Evolutionary conservation across 176 grass and related monocot genomes (phyloP).

Genomic region (Leersia perrieri): DNA sequence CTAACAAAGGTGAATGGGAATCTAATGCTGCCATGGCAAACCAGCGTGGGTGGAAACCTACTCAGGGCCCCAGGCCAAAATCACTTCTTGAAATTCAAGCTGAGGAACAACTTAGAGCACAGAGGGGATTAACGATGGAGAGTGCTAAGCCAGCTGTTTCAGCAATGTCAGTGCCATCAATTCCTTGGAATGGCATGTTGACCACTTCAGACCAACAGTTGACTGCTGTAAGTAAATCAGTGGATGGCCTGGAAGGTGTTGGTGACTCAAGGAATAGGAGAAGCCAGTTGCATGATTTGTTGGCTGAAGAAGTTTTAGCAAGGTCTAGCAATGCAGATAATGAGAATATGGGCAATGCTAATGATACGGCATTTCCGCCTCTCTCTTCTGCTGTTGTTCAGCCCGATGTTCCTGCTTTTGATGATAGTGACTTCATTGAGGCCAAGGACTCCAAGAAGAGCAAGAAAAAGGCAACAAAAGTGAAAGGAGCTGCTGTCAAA

Average conservation of each 20-base stretch:
- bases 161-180: slow-evolving; percentile 32
- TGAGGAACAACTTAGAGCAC: slow-evolving; percentile 75
- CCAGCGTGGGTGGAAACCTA: slow-evolving; percentile 73
- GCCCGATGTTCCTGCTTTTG: slow-evolving; percentile 43
- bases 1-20: slow-evolving; percentile 48
- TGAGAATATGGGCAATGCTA: slow-evolving; percentile 41
- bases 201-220: slow-evolving; percentile 49
- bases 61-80: slow-evolving; percentile 75
- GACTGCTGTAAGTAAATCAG: slow-evolving; percentile 31
- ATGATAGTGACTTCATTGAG: slow-evolving; percentile 89
- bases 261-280: slow-evolving; percentile 60
- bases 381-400: slow-evolving; percentile 31
- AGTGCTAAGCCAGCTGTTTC: slow-evolving; percentile 23
- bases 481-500: slow-evolving; percentile 58
- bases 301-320: slow-evolving; percentile 84
- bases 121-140: slow-evolving; percentile 49
- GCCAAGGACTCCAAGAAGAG: slow-evolving; percentile 95
- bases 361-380: slow-evolving; percentile 41
- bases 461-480: slow-evolving; percentile 79
- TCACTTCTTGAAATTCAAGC: slow-evolving; percentile 93
- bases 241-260: slow-evolving; percentile 40
- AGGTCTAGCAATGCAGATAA: slow-evolving; percentile 56
- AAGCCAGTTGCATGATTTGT: slow-evolving; percentile 79
- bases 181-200: slow-evolving; percentile 61
- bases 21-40: slow-evolving; percentile 26